These are phyloP conservation scores for Globisporangium irregulare DNA, from an alignment of 352 stramenopile genomes.

Conservation along the genomic window DNA sequence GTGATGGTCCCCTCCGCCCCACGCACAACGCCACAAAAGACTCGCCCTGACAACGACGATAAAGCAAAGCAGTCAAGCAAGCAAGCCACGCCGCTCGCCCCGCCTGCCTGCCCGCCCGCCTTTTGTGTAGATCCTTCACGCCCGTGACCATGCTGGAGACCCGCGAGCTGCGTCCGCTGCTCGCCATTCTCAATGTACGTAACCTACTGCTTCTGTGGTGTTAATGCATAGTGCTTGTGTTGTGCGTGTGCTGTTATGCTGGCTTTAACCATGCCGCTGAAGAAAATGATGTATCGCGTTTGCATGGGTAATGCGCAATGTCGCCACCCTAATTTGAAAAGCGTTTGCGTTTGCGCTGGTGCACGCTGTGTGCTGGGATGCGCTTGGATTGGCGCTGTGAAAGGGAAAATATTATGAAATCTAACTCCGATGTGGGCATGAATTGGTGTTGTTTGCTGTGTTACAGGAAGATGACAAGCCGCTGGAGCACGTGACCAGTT, in stretches of 20 bases:
- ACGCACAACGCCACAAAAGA: slow-evolving; percentile 19
- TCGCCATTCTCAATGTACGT: slow-evolving; percentile 83
- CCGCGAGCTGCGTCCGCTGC: slow-evolving; percentile 74
- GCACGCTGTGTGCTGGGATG: background rate
- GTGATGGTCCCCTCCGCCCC: background rate
- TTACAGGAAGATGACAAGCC: slow-evolving; percentile 81
- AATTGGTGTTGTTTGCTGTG: background rate
- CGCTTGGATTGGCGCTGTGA: background rate
- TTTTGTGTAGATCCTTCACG: background rate
- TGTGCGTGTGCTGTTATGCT: background rate
- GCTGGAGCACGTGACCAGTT: slow-evolving; percentile 62
- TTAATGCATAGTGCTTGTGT: background rate
- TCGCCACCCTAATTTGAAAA: background rate
- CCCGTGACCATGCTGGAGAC: slow-evolving; percentile 64
- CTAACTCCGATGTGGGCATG: background rate
- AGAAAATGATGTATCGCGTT: background rate
- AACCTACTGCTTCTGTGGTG: background rate
- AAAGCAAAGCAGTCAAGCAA: slow-evolving; percentile 4
- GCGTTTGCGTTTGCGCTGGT: background rate
- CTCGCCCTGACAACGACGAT: slow-evolving; percentile 7
- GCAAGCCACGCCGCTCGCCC: background rate
- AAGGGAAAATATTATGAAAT: background rate
- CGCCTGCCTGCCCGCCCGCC: background rate
- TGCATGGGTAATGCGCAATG: background rate
- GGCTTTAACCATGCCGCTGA: background rate